Evolutionary conservation across 352 stramenopile species (phyloP).

Genomic region (Globisporangium irregulare): DNA sequence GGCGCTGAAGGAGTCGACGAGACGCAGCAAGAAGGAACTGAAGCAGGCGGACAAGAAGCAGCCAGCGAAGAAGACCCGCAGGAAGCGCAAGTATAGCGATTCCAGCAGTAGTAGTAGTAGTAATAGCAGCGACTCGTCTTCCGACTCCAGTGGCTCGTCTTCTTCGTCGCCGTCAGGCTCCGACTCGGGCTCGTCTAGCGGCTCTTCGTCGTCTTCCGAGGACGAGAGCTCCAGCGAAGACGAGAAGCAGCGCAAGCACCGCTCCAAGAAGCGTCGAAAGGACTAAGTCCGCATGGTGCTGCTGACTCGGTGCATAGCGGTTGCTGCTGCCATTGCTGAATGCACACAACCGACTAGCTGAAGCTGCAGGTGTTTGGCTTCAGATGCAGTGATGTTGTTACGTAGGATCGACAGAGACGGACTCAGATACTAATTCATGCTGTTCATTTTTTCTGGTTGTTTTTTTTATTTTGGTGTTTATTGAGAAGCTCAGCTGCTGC

Average conservation of each 20-base stretch:
- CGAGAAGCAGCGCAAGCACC: slow-evolving; percentile 19
- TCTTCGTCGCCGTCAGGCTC: slow-evolving; percentile 5
- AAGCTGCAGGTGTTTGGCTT: background rate
- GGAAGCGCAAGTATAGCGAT: slow-evolving; percentile 21
- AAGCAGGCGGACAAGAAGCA: slow-evolving; percentile 15
- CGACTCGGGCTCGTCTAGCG: slow-evolving; percentile 26
- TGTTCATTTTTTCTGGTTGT: slow-evolving; percentile 10
- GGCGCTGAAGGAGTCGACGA: slow-evolving; percentile 8
- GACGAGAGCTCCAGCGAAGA: slow-evolving; percentile 20
- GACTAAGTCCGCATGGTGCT: slow-evolving; percentile 21
- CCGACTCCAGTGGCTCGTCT: slow-evolving; percentile 22
- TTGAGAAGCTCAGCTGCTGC: background rate
- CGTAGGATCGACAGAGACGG: background rate
- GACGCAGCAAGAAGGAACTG: slow-evolving; percentile 18
- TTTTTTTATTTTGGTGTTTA: slow-evolving; percentile 7
- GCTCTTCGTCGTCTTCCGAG: slow-evolving; percentile 21
- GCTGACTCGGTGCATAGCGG: background rate
- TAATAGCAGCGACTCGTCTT: slow-evolving; percentile 21
- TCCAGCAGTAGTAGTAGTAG: slow-evolving; percentile 34
- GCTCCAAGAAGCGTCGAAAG: slow-evolving; percentile 39
- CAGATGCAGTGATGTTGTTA: background rate
- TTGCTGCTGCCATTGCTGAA: background rate
- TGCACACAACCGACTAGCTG: background rate
- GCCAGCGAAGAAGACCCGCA: slow-evolving; percentile 21
- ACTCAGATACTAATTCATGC: background rate